A percentile compares a stretch with the other conserved stretches of the same genome.
These are phyloP conservation scores for Monosporascus ibericus DNA, from an alignment of 2,329 filamentous ascomycete genomes.

Conservation along the genomic window DNA sequence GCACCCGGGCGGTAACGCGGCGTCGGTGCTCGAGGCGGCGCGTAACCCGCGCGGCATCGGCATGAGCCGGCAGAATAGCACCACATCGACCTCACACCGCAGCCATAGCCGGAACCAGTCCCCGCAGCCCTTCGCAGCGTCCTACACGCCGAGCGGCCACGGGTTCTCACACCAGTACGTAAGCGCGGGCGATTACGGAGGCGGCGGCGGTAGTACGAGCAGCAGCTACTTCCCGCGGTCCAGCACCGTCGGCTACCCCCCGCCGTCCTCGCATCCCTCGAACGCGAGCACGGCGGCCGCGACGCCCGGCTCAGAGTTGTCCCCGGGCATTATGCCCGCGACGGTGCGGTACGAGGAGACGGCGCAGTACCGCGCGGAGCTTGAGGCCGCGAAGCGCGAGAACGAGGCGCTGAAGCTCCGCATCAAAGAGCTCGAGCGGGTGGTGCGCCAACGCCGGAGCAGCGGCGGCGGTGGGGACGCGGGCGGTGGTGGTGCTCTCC, in stretches of 20 bases:
- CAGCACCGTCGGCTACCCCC: conserved; percentile 22
- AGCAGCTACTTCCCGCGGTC: background rate
- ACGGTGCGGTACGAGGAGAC: conserved; percentile 59
- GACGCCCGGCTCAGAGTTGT: conserved; percentile 40
- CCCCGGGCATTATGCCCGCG: conserved; percentile 48
- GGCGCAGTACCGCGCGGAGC: conserved; percentile 51
- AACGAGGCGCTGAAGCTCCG: conserved; percentile 56
- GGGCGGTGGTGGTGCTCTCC: background rate
- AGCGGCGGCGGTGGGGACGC: conserved; percentile 29
- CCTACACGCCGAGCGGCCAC: background rate
- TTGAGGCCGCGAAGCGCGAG: conserved; percentile 57
- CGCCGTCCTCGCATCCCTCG: conserved; percentile 21
- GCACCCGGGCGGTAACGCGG: conserved; percentile 29
- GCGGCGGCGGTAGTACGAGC: background rate
- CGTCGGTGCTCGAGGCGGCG: conserved; percentile 38
- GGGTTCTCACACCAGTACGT: background rate
- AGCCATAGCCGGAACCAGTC: conserved; percentile 38
- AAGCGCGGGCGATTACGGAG: conserved; percentile 17
- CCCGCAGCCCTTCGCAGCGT: conserved; percentile 15
- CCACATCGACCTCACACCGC: conserved; percentile 38
- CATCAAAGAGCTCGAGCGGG: conserved; percentile 56
- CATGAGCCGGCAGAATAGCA: conserved; percentile 47
- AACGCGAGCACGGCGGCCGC: conserved; percentile 32
- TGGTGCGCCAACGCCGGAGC: conserved; percentile 41
- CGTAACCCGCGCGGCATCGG: conserved; percentile 37